These are phyloP conservation scores for Solanum dulcamara DNA, from an alignment of 257 asterid species.

Conservation along the genomic window DNA sequence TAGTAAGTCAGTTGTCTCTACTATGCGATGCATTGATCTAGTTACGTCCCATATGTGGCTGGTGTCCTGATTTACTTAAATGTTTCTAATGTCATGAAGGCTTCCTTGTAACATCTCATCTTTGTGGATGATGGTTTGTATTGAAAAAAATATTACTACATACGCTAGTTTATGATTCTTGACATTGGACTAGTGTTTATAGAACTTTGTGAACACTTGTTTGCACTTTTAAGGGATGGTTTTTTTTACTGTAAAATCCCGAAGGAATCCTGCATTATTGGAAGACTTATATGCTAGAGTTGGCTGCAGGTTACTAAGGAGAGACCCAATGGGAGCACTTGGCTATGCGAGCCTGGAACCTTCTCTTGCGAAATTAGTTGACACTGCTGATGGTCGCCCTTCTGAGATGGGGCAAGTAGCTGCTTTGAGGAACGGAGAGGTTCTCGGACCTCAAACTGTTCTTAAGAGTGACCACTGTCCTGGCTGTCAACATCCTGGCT, in stretches of 20 bases:
- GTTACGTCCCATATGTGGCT: background rate
- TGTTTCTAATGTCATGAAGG: background rate
- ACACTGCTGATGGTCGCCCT: conserved; percentile 54
- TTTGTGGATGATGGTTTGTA: background rate
- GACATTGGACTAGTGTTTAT: background rate
- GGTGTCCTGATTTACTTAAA: background rate
- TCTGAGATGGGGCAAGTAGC: conserved; percentile 93
- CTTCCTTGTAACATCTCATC: background rate
- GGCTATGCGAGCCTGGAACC: conserved; percentile 59
- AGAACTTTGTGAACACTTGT: background rate
- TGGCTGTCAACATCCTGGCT: conserved; percentile 84
- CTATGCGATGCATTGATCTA: background rate
- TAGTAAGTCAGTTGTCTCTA: background rate
- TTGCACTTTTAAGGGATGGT: background rate
- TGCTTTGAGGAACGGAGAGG: conserved; percentile 84
- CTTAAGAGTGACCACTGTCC: conserved; percentile 98
- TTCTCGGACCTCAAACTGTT: conserved; percentile 96
- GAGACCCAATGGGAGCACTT: conserved; percentile 98
- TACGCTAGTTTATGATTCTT: background rate
- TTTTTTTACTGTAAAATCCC: background rate
- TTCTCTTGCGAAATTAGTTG: conserved; percentile 28
- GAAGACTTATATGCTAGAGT: background rate
- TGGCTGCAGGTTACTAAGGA: conserved; percentile 72
- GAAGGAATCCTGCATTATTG: background rate
- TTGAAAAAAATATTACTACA: background rate